Conservation (phyloP, 2,329 filamentous ascomycete genomes). For the Aureobasidium sp. region DNA sequence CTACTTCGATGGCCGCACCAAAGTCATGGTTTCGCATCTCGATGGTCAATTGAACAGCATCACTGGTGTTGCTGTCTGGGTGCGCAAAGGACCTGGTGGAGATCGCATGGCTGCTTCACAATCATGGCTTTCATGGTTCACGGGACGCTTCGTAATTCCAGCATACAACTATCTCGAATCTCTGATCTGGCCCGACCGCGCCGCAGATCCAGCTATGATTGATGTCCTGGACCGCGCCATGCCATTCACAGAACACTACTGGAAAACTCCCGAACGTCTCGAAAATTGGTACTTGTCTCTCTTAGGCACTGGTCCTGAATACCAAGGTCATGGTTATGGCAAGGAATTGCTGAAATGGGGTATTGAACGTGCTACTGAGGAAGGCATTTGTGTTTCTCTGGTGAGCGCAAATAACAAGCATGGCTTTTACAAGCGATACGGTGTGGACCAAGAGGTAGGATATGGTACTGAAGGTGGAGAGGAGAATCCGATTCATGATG, state of each 20-base stretch:
- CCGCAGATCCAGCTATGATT: constrained; percentile 18
- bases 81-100: constrained; percentile 17
- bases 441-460: constrained; percentile 6
- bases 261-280: constrained; percentile 20
- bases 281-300: constrained; percentile 25
- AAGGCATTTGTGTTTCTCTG: constrained; percentile 45
- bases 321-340: constrained; percentile 22
- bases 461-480: constrained; percentile 13
- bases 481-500: constrained; percentile 13
- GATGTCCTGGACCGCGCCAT: constrained; percentile 16
- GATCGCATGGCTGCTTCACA: constrained; percentile 7
- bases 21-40: constrained; percentile 8
- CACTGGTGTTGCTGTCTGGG: constrained; percentile 25
- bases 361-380: constrained; percentile 27
- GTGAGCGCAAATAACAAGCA: constrained; percentile 23
- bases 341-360: constrained; percentile 24
- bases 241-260: constrained; percentile 22
- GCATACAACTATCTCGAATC: constrained; percentile 21
- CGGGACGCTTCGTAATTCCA: constrained; percentile 15
- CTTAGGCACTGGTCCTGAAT: constrained; percentile 21
- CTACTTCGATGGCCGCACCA: constrained; percentile 2
- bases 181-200: constrained; percentile 22
- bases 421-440: constrained; percentile 21
- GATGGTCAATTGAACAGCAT: background rate
- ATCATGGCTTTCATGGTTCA: constrained; percentile 12